Base-by-base conservation (phyloP, 1,284 basidiomycete genomes). In the Porodaedalea pini region DNA sequence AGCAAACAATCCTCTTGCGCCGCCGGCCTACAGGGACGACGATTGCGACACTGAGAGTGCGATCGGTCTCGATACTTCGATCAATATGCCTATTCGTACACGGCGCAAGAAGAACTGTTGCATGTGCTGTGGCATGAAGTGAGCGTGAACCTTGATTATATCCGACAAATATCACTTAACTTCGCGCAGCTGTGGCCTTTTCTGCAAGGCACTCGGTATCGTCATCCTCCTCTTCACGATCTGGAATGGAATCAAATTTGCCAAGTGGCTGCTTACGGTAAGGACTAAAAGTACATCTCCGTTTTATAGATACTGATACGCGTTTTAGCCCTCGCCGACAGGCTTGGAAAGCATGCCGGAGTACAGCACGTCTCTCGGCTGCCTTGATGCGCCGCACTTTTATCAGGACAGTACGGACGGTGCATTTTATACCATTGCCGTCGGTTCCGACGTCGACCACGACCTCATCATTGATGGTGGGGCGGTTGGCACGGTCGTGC, bases 131-230 rank as follows among this genome's bases (percentile, higher is more conserved):
- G 81, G 81, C 27, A 50, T 78, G 37, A 70, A 78, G 82, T 83
- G 61, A 51, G 73, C 34, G n/a, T 23, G 43, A 40, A 31, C 34
- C 49, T 10, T 49, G 32, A 37, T 37, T 43, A 41, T 23, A 8
- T 37, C 31, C 6, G 13, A 13, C 21, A 31, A 32, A 21, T 23
- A n/a, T 27, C 19, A 51, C 23, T 19, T 51, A n/a, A 39, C n/a
- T 11, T 56, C 27, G 3, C 27, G 3, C 59, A 83, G 80, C 61
- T 81, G 78, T 61, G 71, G 71, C 23, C 66, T 81, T 8, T 77
- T 82, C 66, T 83, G 77, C 75, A 83, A 81, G 64, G 78, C 78
- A 0, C 70, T 82, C 54, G 80, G 75, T 17, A 76, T 82, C 44
- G 78, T 82, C 8, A 58, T 73, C 27, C 66, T 69, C 15, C 61